Conservation (phyloP, 2,329 filamentous ascomycete species). For the Phaeosphaeria sp. region DNA sequence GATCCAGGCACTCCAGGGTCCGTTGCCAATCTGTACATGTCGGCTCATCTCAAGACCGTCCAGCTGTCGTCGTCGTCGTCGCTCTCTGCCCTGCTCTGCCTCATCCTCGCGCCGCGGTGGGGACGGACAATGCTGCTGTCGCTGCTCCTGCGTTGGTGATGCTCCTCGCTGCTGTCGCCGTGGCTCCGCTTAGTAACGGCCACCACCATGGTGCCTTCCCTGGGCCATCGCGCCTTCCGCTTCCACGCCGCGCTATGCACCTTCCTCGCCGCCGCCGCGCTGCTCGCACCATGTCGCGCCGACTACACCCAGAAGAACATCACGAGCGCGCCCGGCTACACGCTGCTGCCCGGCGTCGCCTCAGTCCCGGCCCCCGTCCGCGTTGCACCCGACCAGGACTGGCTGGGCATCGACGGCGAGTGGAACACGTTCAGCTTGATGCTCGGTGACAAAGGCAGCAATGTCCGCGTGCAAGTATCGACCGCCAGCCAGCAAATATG, state of each 20-base stretch:
- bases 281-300: constrained; percentile 27
- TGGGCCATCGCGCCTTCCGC: constrained; percentile 19
- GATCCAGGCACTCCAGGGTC: constrained; percentile 18
- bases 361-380: constrained; percentile 39
- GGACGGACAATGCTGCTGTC: constrained; percentile 25
- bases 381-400: constrained; percentile 47
- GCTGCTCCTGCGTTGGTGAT: constrained; percentile 23
- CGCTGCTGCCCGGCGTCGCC: constrained; percentile 21
- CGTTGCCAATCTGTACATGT: constrained; percentile 30
- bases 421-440: constrained; percentile 75
- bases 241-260: constrained; percentile 18
- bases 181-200: constrained; percentile 31
- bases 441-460: constrained; percentile 61
- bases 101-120: constrained; percentile 20
- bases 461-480: constrained; percentile 66
- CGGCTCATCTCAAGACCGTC: constrained; percentile 26
- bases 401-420: constrained; percentile 46
- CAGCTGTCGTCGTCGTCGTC: constrained; percentile 10
- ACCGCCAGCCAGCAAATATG: constrained; percentile 76
- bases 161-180: constrained; percentile 23
- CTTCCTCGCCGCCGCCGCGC: constrained; percentile 14
- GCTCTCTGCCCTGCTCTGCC: constrained; percentile 13
- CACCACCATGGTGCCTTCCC: constrained; percentile 32
- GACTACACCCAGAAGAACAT: constrained; percentile 29
- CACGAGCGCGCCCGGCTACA: constrained; percentile 25